Conservation (phyloP, 169 alveolate genomes). For the Neospora caninum region DNA sequence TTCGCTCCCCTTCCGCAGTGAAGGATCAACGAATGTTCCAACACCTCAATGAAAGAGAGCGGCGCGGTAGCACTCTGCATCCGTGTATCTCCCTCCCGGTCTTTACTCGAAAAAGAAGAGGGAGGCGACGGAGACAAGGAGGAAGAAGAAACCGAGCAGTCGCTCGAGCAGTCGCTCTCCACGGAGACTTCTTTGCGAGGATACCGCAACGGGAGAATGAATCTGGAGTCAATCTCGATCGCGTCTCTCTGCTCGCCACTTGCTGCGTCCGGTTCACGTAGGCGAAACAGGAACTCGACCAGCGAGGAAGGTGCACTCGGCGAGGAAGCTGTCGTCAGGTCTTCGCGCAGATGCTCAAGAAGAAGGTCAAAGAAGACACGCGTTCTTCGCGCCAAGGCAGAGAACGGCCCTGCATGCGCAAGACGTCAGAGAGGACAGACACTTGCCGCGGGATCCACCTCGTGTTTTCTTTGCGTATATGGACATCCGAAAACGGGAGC, state of each 20-base stretch:
- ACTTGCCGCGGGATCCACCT: background rate
- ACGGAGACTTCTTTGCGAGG: background rate
- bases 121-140: background rate
- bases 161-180: too few species aligned
- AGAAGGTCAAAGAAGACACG: background rate
- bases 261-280: background rate
- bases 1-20: too few species aligned
- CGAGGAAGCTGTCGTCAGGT: background rate
- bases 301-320: background rate
- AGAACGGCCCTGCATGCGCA: background rate
- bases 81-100: too few species aligned
- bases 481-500: too few species aligned
- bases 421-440: background rate
- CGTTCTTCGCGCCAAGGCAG: background rate
- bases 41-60: too few species aligned
- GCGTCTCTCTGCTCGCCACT: background rate
- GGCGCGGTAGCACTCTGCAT: too few species aligned
- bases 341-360: background rate
- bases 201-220: constrained; percentile 20
- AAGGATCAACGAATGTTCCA: too few species aligned
- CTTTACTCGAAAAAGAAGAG: background rate
- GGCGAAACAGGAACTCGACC: background rate
- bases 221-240: background rate
- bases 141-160: constrained; percentile 1
- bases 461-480: too few species aligned